Evolutionary conservation across 78 protist genomes (phyloP).

Genomic region (Thecamonas trahens): DNA sequence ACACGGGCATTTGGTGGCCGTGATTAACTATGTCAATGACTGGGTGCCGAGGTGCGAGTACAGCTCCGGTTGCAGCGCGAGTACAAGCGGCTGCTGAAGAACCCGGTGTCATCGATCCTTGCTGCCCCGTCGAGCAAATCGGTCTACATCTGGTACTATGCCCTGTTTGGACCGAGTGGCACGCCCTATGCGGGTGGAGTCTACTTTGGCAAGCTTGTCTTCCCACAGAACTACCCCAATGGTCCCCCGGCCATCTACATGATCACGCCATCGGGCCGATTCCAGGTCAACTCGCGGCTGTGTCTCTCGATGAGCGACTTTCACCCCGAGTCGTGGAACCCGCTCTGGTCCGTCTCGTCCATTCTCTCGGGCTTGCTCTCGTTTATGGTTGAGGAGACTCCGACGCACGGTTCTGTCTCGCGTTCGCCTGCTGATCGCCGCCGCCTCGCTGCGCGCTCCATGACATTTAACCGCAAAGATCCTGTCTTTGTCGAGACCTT

Average conservation of each 20-base stretch:
- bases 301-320: constrained; percentile 71
- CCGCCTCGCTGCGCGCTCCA: neutral
- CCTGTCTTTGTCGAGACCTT: constrained; percentile 1
- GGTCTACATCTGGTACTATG: constrained; percentile 29
- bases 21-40: too few species aligned
- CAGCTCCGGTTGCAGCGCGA: constrained; percentile 13
- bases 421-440: neutral
- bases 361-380: constrained; percentile 65
- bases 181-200: constrained; percentile 29
- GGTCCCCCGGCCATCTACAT: constrained; percentile 65
- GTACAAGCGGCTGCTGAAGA: neutral
- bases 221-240: constrained; percentile 46
- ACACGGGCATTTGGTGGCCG: too few species aligned
- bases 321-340: constrained; percentile 74
- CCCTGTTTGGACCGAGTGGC: constrained; percentile 24
- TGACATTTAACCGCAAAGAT: neutral
- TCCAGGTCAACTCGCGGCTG: constrained; percentile 29
- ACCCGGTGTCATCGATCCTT: constrained; percentile 9
- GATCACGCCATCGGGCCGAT: constrained; percentile 70
- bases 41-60: too few species aligned
- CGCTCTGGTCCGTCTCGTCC: constrained; percentile 42
- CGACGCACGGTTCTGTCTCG: neutral
- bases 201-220: constrained; percentile 34
- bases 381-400: constrained; percentile 27
- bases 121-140: constrained; percentile 27